Evolutionary conservation across 2,329 filamentous ascomycete genomes (phyloP), one percentile per base, ranked within the genome.

Genomic region (Cadophora sp.): DNA sequence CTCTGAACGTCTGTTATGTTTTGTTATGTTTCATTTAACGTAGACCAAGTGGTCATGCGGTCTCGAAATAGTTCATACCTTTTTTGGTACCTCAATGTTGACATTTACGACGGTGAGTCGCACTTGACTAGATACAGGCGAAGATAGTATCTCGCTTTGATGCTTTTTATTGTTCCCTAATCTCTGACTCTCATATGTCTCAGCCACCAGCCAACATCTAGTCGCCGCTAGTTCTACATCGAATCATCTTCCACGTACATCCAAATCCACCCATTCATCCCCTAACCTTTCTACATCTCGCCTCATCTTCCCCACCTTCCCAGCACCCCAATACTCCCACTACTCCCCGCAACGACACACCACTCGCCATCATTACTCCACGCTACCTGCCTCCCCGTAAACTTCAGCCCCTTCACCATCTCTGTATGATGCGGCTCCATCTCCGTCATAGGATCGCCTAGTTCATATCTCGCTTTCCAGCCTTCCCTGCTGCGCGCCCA

Each of bases 281-380:
- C 16, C 40, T 6, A 29, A 60, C 53, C 58, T 56, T 43, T 29
- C 46, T 31, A 34, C 60, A 53, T 66, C 48, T 46, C 66, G 19
- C 43, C 43, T 68, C 69, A 72, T 27, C 69, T 59, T 16, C 66
- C 64, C 69, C 72, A 74, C 48, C 73, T 50, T 31, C 65, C 66
- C 29, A 77, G 69, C 16, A 76, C 27, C 4, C 66, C 75, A 65
- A 77, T 64, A 8, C 72, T 61, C 9, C 74, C 72, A 29, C 40
- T 59, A 53, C 74, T 76, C 51, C 76, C 77, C 8, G 73, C 76
- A 8, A 75, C 76, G 27, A 77, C 75, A 71, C 76, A 77, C 73
- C 74, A 77, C 51, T 69, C 65, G 9, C 76, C 76, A 40, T 72
- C 72, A 4, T 6, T 37, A 70, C 77, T 78, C 77, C 77, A 78